A percentile compares a stretch with the other conserved stretches of the same genome.
These are phyloP conservation scores for Colletotrichum sp. DNA, from an alignment of 2,329 filamentous ascomycete species.

Conservation along the genomic window DNA sequence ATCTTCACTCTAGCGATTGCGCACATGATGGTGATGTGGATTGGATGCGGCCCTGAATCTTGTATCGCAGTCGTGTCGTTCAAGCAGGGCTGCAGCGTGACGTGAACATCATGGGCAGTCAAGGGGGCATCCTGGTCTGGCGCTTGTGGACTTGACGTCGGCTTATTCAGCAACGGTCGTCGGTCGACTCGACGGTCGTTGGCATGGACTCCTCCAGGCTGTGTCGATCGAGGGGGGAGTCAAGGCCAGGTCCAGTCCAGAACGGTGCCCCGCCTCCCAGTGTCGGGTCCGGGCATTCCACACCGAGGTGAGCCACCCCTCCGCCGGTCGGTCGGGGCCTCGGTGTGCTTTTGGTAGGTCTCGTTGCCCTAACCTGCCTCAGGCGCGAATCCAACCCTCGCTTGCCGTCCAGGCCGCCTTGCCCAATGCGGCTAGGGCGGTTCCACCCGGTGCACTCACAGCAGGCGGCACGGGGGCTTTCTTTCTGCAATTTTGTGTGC, in stretches of 20 bases:
- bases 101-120: not conserved
- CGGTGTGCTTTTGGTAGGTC: constrained; percentile 36
- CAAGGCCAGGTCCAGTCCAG: not conserved
- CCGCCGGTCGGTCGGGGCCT: not conserved
- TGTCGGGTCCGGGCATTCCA: not conserved
- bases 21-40: constrained; percentile 5
- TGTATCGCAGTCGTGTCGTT: not conserved
- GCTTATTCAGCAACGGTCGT: not conserved
- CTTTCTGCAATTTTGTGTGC: constrained; percentile 26
- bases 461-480: not conserved
- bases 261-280: not conserved
- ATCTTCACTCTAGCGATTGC: constrained; percentile 1
- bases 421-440: constrained; percentile 37
- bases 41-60: not conserved
- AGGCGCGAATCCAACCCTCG: constrained; percentile 34
- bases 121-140: constrained; percentile 1
- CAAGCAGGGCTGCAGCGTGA: constrained; percentile 19
- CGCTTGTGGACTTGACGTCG: not conserved
- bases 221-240: not conserved
- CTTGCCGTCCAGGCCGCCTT: constrained; percentile 35
- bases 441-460: not conserved
- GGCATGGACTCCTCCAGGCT: not conserved
- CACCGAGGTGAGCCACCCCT: not conserved
- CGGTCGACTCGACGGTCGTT: not conserved
- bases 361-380: constrained; percentile 44